Evolutionary conservation across 2,329 filamentous ascomycete species (phyloP), one percentile per base, ranked within the genome.

Genomic region (Epichloe sp.): DNA sequence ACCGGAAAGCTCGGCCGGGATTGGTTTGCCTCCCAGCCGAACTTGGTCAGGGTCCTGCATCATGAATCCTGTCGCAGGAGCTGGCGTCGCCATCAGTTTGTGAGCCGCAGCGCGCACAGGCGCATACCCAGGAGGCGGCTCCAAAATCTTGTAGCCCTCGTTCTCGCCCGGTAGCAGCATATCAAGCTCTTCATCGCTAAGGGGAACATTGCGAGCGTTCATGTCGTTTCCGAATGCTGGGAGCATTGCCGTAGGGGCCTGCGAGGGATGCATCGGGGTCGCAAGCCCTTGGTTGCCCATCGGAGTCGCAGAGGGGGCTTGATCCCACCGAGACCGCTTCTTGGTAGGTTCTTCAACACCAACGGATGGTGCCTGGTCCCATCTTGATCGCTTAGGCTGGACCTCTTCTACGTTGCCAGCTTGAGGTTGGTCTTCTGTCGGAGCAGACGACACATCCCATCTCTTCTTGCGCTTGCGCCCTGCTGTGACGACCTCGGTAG

Each of bases 181-280:
- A 62, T 98, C 87, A 47, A 98, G 82, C 65, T 97, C 90, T 66
- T 98, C 93, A 60, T 98, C 93, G 42, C 90, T 93, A 42, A 95
- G 73, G 5, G 88, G 77, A 53, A 85, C 82, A 66, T 91, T 93
- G 55, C 90, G 85, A 50, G 74, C 79, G 42, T 47, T 50, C 4
- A 93, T 78, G 63, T 96, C 90, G 43, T 83, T 85, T 48, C 89
- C 89, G 62, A 95, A 94, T 8, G 79, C 72, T n/a, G 74, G 71
- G 15, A 78, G 77, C 65, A 54, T 63, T 5, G 36, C 23, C 66
- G 59, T 73, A 67, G 58, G 55, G 15, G 73, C 70, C 62, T 83
- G 83, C 8, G 83, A 83, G 53, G 82, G 80, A 61, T 89, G 86
- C 71, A 85, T 82, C 3, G 88, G 86, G 10, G 86, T 90, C 23